Evolutionary conservation across 2,329 filamentous ascomycete species (phyloP), one percentile per base, ranked within the genome.

Genomic region (Epichloe brachyelytri): DNA sequence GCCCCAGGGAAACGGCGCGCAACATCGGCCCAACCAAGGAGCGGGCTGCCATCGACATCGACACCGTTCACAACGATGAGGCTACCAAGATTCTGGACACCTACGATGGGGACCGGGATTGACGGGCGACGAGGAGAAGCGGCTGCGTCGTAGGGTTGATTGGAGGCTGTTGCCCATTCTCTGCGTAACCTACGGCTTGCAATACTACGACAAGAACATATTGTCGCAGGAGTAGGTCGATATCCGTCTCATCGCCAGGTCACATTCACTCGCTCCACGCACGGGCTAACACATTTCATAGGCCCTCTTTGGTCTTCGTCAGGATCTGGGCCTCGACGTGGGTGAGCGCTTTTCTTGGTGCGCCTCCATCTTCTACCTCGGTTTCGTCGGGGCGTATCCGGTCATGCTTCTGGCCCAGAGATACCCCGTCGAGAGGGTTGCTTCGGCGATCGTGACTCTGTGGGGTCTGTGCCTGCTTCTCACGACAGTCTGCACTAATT

Each of bases 311-410:
- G 53, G 53, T 17, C 43, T 53, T 11, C 46, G 48, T n/a, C 17
- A 38, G 12, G 49, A 50, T 14, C 48, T 52, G n/a, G 46, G n/a
- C 26, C 48, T 52, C 46, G 48, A 51, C 17, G 38, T 38, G 12
- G 43, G 53, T 33, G 45, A 51, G 33, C 49, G 46, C 14, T 49
- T 44, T 14, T 55, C 53, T 14, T 52, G 48, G 44, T 49, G 45
- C 12, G 49, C 53, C 39, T 55, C 51, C 41, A 71, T 77, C 26
- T 78, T 77, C 60, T 78, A 77, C 54, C 67, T 78, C 26, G 74
- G 62, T 49, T 68, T 65, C 1, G 57, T 66, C 3, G 68, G 68
- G 6, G 69, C 71, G 11, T 65, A 64, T 34, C 63, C 63, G 0
- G 61, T 60, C 59, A 63, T 60, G 53, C 60, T 57, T 49, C 51